These are phyloP conservation scores for Geopyxis carbonaria DNA, from an alignment of 495 filamentous ascomycete genomes.

Conservation along the genomic window DNA sequence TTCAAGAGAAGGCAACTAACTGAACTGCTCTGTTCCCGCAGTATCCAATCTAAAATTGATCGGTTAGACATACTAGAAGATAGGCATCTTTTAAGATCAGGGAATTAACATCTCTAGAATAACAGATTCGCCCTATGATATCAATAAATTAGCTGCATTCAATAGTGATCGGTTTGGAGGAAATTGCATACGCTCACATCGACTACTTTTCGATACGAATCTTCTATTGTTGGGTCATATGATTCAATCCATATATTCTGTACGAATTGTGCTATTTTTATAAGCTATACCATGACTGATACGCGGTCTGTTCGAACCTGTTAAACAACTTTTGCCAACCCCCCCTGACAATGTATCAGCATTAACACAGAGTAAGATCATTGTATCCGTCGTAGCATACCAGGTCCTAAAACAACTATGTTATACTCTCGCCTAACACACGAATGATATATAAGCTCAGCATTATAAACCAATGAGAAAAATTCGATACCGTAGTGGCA, in stretches of 20 bases:
- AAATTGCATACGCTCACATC: conserved; percentile 66
- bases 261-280: conserved; percentile 75
- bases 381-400: conserved; percentile 30
- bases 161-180: not conserved
- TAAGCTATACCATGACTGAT: conserved; percentile 13
- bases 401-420: conserved; percentile 79
- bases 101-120: conserved; percentile 77
- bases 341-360: conserved; percentile 43
- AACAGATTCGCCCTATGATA: conserved; percentile 70
- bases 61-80: not conserved
- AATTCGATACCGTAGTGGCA: too few relatives aligned
- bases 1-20: conserved; percentile 35
- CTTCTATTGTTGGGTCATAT: conserved; percentile 97
- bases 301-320: conserved; percentile 44
- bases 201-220: conserved; percentile 88
- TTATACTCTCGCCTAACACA: conserved; percentile 62
- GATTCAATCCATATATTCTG: conserved; percentile 99
- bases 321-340: conserved; percentile 95
- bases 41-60: conserved; percentile 57
- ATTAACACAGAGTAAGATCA: conserved; percentile 7
- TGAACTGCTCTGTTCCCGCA: conserved; percentile 96
- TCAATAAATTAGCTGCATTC: conserved; percentile 3
- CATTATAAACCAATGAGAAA: too few relatives aligned
- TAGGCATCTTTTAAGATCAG: conserved; percentile 2
- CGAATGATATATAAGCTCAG: not conserved